A percentile compares a stretch with the other conserved stretches of the same genome.
Conservation (phyloP, 306 rosid species). For the Vachellia pachyceras region DNA sequence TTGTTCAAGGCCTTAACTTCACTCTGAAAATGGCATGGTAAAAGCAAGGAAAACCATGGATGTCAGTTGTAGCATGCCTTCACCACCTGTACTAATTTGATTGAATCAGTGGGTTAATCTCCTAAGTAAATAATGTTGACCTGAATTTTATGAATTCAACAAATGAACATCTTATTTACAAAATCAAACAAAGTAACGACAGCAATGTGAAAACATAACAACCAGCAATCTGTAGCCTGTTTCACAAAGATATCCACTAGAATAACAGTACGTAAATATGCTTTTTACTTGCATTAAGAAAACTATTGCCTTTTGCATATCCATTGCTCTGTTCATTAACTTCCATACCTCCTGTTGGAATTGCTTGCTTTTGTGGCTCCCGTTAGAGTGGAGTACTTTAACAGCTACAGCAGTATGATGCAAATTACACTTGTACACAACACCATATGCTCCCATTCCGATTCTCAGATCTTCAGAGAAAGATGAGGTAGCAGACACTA, state of each 20-base stretch:
- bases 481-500: conserved; percentile 78
- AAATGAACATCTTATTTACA: conserved; percentile 21
- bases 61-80: not conserved
- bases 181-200: conserved; percentile 23
- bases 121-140: not conserved
- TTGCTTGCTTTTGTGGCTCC: conserved; percentile 50
- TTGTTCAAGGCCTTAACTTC: conserved; percentile 5
- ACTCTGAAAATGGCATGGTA: not conserved
- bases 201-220: conserved; percentile 3
- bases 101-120: conserved; percentile 19
- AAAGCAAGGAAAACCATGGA: conserved; percentile 1
- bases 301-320: conserved; percentile 3
- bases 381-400: conserved; percentile 78
- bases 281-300: not conserved
- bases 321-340: conserved; percentile 5
- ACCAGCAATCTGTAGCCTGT: not conserved
- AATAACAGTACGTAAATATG: conserved; percentile 6
- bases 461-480: conserved; percentile 83
- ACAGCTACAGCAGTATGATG: conserved; percentile 91
- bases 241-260: conserved; percentile 6
- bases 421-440: conserved; percentile 78
- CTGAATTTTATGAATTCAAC: not conserved
- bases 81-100: not conserved
- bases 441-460: conserved; percentile 91
- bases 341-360: conserved; percentile 53